Evolutionary conservation across 148 eudicot species (phyloP).

Genomic region (Rhododendron ovatum): DNA sequence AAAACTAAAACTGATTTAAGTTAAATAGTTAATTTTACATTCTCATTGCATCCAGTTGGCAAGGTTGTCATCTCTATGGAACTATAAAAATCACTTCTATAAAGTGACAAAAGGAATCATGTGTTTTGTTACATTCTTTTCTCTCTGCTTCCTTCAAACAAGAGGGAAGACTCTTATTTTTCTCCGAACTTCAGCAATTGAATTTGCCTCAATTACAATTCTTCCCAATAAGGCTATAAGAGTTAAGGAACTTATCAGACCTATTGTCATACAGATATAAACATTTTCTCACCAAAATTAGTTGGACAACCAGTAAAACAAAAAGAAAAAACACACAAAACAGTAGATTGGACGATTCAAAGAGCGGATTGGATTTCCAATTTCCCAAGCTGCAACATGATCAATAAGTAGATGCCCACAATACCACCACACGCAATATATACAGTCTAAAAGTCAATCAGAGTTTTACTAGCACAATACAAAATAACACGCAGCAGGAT

Average conservation of each 20-base stretch:
- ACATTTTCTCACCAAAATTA: neutral
- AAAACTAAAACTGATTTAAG: neutral
- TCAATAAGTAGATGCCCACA: neutral
- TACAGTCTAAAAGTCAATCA: neutral
- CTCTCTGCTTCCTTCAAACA: neutral
- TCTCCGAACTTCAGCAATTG: neutral
- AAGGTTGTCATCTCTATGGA: neutral
- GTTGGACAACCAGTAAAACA: neutral
- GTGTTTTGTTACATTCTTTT: neutral
- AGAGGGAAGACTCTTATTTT: neutral
- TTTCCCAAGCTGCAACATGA: neutral
- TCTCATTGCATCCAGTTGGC: neutral
- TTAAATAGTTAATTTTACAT: neutral
- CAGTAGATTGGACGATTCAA: neutral
- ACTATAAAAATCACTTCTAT: neutral
- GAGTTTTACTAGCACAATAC: neutral
- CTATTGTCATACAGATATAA: neutral
- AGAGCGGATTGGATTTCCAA: neutral
- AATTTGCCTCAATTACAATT: neutral
- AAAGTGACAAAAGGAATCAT: neutral
- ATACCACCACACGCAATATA: neutral
- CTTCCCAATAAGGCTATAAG: neutral
- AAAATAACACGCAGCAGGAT: neutral
- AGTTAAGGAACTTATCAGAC: neutral
- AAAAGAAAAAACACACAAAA: conserved; percentile 1